These are phyloP conservation scores for Pseudopithomyces maydicus DNA, from an alignment of 2,329 filamentous ascomycete species.

Conservation along the genomic window DNA sequence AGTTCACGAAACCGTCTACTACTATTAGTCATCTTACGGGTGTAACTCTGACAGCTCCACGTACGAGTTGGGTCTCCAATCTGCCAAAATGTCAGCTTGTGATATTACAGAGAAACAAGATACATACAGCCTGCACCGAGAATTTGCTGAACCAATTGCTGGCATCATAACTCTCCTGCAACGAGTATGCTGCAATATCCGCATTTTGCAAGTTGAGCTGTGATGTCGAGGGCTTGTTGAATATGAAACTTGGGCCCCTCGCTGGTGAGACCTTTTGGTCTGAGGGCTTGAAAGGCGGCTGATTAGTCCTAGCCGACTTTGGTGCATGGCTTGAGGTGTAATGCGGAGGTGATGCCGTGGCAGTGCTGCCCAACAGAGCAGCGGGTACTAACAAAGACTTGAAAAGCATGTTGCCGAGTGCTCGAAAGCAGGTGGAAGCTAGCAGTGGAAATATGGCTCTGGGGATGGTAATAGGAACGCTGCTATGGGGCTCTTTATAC, in stretches of 20 bases:
- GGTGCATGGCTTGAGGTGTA: neutral
- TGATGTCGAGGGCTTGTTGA: slow-evolving; percentile 15
- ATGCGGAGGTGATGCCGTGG: slow-evolving; percentile 4
- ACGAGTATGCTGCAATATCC: slow-evolving; percentile 27
- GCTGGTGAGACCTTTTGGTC: slow-evolving; percentile 14
- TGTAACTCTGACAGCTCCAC: neutral
- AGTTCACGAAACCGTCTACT: slow-evolving; percentile 45
- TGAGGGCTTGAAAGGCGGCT: slow-evolving; percentile 11
- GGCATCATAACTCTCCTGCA: slow-evolving; percentile 44
- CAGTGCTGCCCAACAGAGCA: slow-evolving; percentile 2
- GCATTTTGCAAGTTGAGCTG: slow-evolving; percentile 10
- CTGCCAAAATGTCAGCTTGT: slow-evolving; percentile 19
- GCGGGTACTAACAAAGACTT: neutral
- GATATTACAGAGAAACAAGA: neutral
- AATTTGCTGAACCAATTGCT: slow-evolving; percentile 47
- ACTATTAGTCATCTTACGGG: neutral
- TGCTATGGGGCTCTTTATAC: neutral
- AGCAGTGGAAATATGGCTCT: neutral
- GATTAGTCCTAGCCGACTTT: neutral
- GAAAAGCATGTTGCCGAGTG: neutral
- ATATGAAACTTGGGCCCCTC: neutral
- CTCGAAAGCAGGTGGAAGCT: neutral
- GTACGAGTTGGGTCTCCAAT: slow-evolving; percentile 43
- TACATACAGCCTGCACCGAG: slow-evolving; percentile 34
- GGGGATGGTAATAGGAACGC: neutral